phyloP scores from a whole-genome alignment of 2,329 filamentous ascomycete species.

The Penicillium griseofulvum region DNA sequence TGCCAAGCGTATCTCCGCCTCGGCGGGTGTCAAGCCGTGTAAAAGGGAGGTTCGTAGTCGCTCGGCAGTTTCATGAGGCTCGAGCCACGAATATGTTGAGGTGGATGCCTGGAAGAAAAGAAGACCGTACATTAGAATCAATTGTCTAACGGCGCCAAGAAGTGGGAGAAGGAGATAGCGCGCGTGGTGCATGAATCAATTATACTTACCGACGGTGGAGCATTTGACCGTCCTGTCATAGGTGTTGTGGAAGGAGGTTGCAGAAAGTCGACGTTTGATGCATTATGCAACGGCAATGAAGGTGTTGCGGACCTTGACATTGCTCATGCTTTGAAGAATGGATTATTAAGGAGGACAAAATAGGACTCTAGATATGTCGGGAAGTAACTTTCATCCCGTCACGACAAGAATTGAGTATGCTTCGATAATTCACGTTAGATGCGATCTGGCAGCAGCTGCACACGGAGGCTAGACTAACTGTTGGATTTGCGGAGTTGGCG shows the following conservation, averaged over 20 bases:
- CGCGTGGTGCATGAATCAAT: not conserved
- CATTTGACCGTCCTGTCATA: conserved; percentile 27
- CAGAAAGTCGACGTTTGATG: conserved; percentile 32
- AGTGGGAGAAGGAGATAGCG: too few relatives aligned
- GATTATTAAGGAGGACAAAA: conserved; percentile 5
- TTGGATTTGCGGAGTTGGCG: conserved; percentile 7
- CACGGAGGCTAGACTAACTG: conserved; percentile 12
- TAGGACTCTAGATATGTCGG: conserved; percentile 16
- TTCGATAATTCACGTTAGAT: conserved; percentile 27
- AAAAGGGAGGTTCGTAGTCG: conserved; percentile 78
- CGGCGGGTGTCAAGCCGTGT: conserved; percentile 74
- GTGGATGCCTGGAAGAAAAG: conserved; percentile 38
- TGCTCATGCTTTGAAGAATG: conserved; percentile 45
- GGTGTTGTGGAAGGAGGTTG: conserved; percentile 31
- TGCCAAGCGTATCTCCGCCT: conserved; percentile 75
- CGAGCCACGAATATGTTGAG: conserved; percentile 61
- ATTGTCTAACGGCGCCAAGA: not conserved
- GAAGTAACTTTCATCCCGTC: conserved; percentile 30
- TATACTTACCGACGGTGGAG: conserved; percentile 36
- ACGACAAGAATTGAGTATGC: conserved; percentile 10
- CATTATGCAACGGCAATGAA: conserved; percentile 58
- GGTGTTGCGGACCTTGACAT: conserved; percentile 63
- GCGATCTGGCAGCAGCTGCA: conserved; percentile 32
- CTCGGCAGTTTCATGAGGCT: conserved; percentile 73
- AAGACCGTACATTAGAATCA: conserved; percentile 15